Base-by-base conservation (phyloP, 805 yeast genomes). In the Kregervanrija fluxuum region DNA sequence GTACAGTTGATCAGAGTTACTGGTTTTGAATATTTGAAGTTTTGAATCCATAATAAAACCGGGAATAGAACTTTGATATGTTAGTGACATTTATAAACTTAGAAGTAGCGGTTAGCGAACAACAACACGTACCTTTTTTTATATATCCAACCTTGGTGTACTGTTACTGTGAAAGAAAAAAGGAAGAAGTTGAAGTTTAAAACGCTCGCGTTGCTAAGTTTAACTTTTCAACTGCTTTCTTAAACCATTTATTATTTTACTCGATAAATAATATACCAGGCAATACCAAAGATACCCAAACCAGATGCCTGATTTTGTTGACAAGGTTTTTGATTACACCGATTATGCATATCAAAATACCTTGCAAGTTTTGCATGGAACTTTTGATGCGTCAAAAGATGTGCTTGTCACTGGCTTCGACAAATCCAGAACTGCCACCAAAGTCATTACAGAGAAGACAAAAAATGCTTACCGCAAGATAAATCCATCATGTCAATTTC, bases 231-330 rank as follows among this genome's bases (percentile, higher is more conserved):
- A 9, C 5, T 5, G 22, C 5, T n/a, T 22, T 16, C 11, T 35
- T 15, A 15, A 22, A 6, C 8, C 8, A 22, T 22, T 22, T 6
- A 22, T 6, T 22, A 22, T 22, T 4, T 22, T 22, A 22, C 8
- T 22, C 22, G 5, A 17, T 3, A 22, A 22, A 22, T 22, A 22
- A 2, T 6, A 22, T 22, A 22, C 28, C 8, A 22, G 28, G 28
- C 8, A 22, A 22, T 22, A 22, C 8, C 6, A 22, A 22, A 22
- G 6, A 22, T 6, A 22, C 28, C 28, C 35, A 33, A 33, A 33
- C 15, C 8, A 33, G 5, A 53, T 53, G 56, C 52, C 56, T 2
- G 56, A 53, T 37, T 47, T 52, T 43, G 55, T 48, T 8, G 56
- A 53, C 33, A 43, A 39, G 33, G 49, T 51, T 8, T 52, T 53